A percentile compares a stretch with the other conserved stretches of the same genome.
Conservation (phyloP, 2,329 filamentous ascomycete species). For the Talaromyces sp. region DNA sequence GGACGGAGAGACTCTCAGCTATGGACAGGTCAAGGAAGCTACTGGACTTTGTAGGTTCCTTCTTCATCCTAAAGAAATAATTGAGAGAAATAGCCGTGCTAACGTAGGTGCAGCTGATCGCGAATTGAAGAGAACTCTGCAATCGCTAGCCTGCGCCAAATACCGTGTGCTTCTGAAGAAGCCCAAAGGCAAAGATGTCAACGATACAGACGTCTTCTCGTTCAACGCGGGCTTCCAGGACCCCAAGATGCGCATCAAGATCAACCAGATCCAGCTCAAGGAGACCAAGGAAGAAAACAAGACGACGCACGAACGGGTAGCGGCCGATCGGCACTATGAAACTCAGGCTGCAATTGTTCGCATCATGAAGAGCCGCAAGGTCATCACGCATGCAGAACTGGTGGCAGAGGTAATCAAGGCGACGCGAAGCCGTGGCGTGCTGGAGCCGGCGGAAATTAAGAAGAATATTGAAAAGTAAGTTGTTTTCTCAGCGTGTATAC, state of each 20-base stretch:
- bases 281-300: conserved; percentile 95
- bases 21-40: conserved; percentile 66
- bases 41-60: conserved; percentile 62
- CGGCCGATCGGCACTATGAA: conserved; percentile 86
- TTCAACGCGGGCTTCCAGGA: conserved; percentile 75
- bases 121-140: conserved; percentile 83
- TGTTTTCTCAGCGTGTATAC: background rate
- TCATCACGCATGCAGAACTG: conserved; percentile 77
- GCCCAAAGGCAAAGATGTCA: conserved; percentile 78
- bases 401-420: conserved; percentile 89
- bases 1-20: conserved; percentile 61
- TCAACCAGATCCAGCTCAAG: conserved; percentile 96
- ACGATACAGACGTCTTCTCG: conserved; percentile 71
- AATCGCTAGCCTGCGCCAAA: conserved; percentile 90
- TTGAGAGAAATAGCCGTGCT: conserved; percentile 12
- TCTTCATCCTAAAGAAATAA: background rate
- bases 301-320: conserved; percentile 84
- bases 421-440: conserved; percentile 77
- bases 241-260: conserved; percentile 86
- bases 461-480: conserved; percentile 89
- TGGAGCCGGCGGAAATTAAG: conserved; percentile 87
- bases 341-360: conserved; percentile 94
- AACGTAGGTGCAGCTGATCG: conserved; percentile 50
- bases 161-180: conserved; percentile 77
- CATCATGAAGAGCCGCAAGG: conserved; percentile 94